Conservation (phyloP, 2,329 filamentous ascomycete species). For the Nemania diffusa region DNA sequence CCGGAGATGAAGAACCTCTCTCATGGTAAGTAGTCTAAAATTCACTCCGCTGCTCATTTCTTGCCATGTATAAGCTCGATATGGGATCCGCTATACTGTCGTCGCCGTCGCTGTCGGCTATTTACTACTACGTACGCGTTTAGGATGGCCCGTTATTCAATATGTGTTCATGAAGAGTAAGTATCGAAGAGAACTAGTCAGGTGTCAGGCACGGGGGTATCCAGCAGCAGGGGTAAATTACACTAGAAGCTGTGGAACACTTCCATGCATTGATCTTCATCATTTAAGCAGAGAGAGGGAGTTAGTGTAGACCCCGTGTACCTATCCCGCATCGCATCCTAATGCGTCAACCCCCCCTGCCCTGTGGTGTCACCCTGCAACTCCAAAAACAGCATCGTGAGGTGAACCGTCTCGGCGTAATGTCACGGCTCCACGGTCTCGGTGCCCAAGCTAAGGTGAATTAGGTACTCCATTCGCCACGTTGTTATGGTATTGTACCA, state of each 20-base stretch:
- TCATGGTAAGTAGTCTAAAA: not conserved
- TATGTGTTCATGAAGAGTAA: not conserved
- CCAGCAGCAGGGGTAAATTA: not conserved
- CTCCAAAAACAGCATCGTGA: conserved; percentile 29
- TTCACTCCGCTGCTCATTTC: not conserved
- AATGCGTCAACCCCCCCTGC: conserved; percentile 5
- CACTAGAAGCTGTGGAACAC: conserved; percentile 25
- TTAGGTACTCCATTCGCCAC: not conserved
- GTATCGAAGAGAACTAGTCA: not conserved
- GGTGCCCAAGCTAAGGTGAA: not conserved
- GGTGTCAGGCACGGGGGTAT: not conserved
- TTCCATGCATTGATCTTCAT: conserved; percentile 23
- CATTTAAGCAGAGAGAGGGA: not conserved
- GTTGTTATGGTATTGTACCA: not conserved
- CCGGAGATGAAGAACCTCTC: not conserved
- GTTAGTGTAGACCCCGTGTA: not conserved
- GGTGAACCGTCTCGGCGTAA: conserved; percentile 5
- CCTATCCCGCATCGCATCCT: conserved; percentile 13
- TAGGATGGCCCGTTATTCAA: not conserved
- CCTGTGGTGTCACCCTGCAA: conserved; percentile 12
- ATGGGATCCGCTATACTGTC: not conserved
- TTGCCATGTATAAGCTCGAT: not conserved
- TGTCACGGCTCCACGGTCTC: not conserved
- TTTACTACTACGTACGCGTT: not conserved
- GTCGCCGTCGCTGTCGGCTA: not conserved